Base-by-base conservation (phyloP, 2,329 filamentous ascomycete species). In the Apiospora marii region DNA sequence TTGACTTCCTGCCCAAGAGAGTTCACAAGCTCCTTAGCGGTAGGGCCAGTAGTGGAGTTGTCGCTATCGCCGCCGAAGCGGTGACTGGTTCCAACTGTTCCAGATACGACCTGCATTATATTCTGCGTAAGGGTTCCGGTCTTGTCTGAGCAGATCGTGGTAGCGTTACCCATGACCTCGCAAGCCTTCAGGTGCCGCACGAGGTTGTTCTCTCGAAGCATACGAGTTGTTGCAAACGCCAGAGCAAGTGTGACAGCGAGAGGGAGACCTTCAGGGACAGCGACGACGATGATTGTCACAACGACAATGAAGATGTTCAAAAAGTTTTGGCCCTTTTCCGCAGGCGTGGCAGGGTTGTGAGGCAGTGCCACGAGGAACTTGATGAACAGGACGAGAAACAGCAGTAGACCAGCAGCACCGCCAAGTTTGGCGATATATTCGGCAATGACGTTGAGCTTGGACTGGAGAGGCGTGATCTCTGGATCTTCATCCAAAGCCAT, bases 381-480 rank as follows among this genome's bases (percentile, higher is more conserved):
- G 84, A 98, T 95, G 78, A 98, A 90, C 19, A 98, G 87, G 67
- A 97, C 92, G 67, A 96, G 87, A 83, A 98, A 98, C 67, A 98
- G 86, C 12, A 94, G 84, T 19, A 96, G 85, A 75, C 93, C 94
- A 68, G 94, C 94, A 69, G 87, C 91, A 80, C 94, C 94, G 82
- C 92, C 92, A 48, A 94, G 84, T 81, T 93, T 93, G 72, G 92
- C 92, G 80, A 94, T 94, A 84, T 92, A 94, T 75, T 93, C 91
- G 73, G 93, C 93, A 75, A 95, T 90, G 73, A 89, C 86, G 78
- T 93, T 93, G 70, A 95, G 87, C 83, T 94, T 95, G 73, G 90
- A 91, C 81, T 95, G 93, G 27, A 95, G 87, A 16, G 93, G 93
- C 0, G 93, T 94, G 74, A 93, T 92, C 78, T 94, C 92, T 70